Evolutionary conservation across 164 flowering plant genomes (phyloP), one percentile per base, ranked within the genome.

Genomic region (Kingdonia uniflora): DNA sequence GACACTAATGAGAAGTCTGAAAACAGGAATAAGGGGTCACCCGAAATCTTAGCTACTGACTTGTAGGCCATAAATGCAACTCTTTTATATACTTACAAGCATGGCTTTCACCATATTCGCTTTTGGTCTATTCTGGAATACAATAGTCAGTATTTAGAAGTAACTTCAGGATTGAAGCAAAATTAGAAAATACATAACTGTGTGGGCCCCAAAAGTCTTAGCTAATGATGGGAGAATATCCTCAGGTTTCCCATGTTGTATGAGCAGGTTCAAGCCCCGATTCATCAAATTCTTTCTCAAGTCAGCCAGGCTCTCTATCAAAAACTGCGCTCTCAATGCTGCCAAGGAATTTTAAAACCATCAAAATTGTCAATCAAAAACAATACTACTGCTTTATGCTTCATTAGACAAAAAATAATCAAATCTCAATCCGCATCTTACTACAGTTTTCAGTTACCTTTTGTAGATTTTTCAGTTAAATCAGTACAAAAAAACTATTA

Each of bases 211-310:
- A 66, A 76, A 66, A 35, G 72, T 62, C 73, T 79, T 68, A 15
- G 80, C 87, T 49, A 91, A 74, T 16, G 73, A 68, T 62, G 95
- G 95, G 35, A 91, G 64, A 65, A 85, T 58, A 15, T 83, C 86
- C 69, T 92, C 98, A 0, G 96, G 96, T 56, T 85, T 84, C 45
- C 94, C 98, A 35, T 74, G 75, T 46, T 61, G 76, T 70, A 92
- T 75, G 19, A 92, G 75, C 72, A 92, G 72, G 73, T 87, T 69
- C 42, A 82, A 71, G 8, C 98, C 94, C 12, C 67, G 66, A 53
- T 78, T 85, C 69, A 65, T 65, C 71, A 92, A 65, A 70, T 80
- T 85, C 68, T 66, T 85, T 62, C 70, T 85, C 80, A 92, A 77
- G 60, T 87, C 94, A 54, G 59, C 71, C 75, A 92, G 68, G 60